These are phyloP conservation scores for Podospora fimiseda DNA, from an alignment of 495 filamentous ascomycete genomes.

Conservation along the genomic window DNA sequence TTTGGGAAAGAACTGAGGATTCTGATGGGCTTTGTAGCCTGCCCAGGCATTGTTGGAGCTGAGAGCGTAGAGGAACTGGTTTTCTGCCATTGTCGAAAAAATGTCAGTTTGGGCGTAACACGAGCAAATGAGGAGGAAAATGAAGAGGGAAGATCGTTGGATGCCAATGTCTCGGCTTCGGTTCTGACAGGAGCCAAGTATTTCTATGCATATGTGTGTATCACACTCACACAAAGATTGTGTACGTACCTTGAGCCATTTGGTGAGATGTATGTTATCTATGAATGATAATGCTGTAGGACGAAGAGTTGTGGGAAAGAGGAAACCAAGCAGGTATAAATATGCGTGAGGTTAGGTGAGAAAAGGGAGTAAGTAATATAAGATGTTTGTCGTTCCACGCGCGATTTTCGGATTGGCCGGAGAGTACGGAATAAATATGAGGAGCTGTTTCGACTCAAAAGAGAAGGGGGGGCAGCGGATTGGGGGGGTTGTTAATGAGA, in stretches of 20 bases:
- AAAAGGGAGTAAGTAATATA: no score
- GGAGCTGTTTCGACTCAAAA: neutral
- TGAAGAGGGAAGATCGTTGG: neutral
- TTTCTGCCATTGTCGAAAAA: slow-evolving; percentile 22
- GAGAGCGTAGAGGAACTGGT: slow-evolving; percentile 50
- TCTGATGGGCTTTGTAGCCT: slow-evolving; percentile 53
- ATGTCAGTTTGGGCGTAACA: neutral
- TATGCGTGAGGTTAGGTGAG: no score
- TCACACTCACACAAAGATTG: no score
- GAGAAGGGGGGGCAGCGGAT: neutral
- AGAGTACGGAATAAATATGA: neutral
- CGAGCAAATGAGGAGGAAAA: no score
- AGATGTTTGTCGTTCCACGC: neutral
- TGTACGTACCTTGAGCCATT: neutral
- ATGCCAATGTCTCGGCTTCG: neutral
- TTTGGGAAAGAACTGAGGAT: slow-evolving; percentile 67
- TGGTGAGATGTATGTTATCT: no score
- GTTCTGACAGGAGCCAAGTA: neutral
- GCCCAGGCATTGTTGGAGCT: slow-evolving; percentile 69
- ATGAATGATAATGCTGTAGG: no score
- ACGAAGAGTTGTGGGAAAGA: neutral
- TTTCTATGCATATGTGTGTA: no score
- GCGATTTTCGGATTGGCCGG: neutral
- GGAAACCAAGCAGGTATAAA: neutral
- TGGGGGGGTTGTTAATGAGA: no score